A percentile compares a stretch with the other conserved stretches of the same genome.
Conservation (phyloP, 257 asterid species). For the Rubia yunnanensis region DNA sequence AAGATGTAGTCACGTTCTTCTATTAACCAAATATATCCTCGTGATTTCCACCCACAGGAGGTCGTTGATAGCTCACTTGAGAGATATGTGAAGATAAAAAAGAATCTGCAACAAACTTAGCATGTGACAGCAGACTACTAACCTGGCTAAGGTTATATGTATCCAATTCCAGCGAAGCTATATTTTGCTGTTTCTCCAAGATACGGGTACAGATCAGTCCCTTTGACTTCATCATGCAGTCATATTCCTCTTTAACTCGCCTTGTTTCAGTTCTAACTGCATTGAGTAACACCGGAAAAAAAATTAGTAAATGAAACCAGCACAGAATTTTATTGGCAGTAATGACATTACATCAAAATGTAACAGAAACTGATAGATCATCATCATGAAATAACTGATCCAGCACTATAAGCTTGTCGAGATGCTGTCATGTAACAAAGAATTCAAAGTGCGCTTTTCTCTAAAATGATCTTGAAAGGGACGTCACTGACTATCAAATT, state of each 20-base stretch:
- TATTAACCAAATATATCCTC: background rate
- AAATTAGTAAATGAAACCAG: background rate
- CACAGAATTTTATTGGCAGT: background rate
- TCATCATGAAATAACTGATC: too few relatives aligned
- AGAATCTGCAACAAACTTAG: background rate
- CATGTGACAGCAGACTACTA: constrained; percentile 3
- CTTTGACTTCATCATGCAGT: constrained; percentile 39
- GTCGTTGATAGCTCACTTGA: background rate
- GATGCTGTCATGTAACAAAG: too few relatives aligned
- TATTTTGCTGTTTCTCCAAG: constrained; percentile 54
- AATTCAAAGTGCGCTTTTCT: background rate
- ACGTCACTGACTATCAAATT: background rate
- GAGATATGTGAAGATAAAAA: background rate
- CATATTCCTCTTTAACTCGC: constrained; percentile 46
- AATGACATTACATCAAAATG: background rate
- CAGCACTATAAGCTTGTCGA: too few relatives aligned
- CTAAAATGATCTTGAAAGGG: background rate
- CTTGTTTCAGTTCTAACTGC: constrained; percentile 56
- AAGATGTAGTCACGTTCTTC: background rate
- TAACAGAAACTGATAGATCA: background rate
- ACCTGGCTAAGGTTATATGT: constrained; percentile 61
- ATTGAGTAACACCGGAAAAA: constrained; percentile 9
- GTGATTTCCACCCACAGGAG: background rate
- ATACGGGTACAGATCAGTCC: constrained; percentile 48
- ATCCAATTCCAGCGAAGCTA: constrained; percentile 45